A percentile compares a stretch with the other conserved stretches of the same genome.
Conservation (phyloP, 2,329 filamentous ascomycete species). For the Tolypocladium ophioglossoides region DNA sequence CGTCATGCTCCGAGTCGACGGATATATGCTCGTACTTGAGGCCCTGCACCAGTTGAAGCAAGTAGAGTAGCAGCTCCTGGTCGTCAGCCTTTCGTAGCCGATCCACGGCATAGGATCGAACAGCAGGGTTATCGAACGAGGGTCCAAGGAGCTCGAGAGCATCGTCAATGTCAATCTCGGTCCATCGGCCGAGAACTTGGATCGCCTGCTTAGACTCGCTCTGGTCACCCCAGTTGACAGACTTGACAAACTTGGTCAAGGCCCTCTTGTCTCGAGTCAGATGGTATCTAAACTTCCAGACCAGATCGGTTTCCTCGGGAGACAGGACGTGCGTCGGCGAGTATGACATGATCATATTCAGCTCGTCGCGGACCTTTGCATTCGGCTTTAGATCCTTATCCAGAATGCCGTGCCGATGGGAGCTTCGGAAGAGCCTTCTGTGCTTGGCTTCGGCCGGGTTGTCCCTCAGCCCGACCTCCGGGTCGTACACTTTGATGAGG, state of each 20-base stretch:
- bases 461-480: slow-evolving; percentile 77
- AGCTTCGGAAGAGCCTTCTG: slow-evolving; percentile 79
- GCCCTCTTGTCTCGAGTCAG: slow-evolving; percentile 85
- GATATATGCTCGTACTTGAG: slow-evolving; percentile 83
- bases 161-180: slow-evolving; percentile 93
- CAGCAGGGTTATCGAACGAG: slow-evolving; percentile 77
- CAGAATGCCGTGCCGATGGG: slow-evolving; percentile 80
- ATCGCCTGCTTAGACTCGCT: slow-evolving; percentile 82
- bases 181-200: slow-evolving; percentile 86
- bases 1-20: slow-evolving; percentile 43
- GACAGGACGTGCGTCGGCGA: slow-evolving; percentile 83
- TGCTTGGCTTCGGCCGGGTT: slow-evolving; percentile 97
- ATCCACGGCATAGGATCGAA: slow-evolving; percentile 88
- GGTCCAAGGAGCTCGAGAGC: slow-evolving; percentile 88
- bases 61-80: slow-evolving; percentile 79
- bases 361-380: slow-evolving; percentile 85
- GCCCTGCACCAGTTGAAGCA: slow-evolving; percentile 90
- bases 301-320: slow-evolving; percentile 85
- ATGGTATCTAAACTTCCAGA: slow-evolving; percentile 97
- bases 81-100: slow-evolving; percentile 87
- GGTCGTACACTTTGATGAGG: slow-evolving; percentile 82
- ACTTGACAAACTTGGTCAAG: slow-evolving; percentile 95
- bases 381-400: slow-evolving; percentile 96
- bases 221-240: slow-evolving; percentile 84
- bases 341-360: slow-evolving; percentile 85